A percentile compares a stretch with the other conserved stretches of the same genome.
Conservation (phyloP, 768 basidiomycete genomes). For the Rhizopogon rudus region DNA sequence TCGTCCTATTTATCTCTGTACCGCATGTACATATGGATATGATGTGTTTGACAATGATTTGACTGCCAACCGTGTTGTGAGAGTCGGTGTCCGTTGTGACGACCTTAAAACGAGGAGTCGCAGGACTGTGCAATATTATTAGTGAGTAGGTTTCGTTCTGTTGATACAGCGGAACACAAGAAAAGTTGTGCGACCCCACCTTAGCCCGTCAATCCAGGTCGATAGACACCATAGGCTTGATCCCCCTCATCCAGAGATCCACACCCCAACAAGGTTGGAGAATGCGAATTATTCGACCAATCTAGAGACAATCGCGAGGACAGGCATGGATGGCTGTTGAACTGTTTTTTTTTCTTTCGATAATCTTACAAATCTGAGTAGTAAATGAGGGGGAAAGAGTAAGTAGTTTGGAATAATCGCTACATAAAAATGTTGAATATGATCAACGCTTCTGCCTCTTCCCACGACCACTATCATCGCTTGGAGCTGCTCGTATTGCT, state of each 20-base stretch:
- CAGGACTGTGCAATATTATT: neutral
- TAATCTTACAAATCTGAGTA: neutral
- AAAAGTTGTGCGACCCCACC: neutral
- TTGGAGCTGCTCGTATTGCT: constrained; percentile 56
- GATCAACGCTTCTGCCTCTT: constrained; percentile 25
- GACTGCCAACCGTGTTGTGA: neutral
- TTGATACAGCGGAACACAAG: neutral
- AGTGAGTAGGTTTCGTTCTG: neutral
- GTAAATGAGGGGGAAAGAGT: neutral
- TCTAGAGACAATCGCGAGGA: neutral
- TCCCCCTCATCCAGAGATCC: too few species aligned
- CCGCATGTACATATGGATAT: neutral
- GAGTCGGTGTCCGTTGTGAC: neutral
- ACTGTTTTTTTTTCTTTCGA: neutral
- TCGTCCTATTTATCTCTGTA: neutral
- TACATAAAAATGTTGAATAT: neutral
- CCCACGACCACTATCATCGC: constrained; percentile 33
- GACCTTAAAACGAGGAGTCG: neutral
- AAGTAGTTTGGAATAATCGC: neutral
- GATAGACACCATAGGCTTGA: too few species aligned
- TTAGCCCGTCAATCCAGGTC: too few species aligned
- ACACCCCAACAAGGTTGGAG: neutral
- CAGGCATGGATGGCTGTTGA: neutral
- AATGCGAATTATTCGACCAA: neutral
- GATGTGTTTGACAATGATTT: neutral